phyloP scores from a whole-genome alignment of 495 filamentous ascomycete genomes.

The Penicillium herquei region DNA sequence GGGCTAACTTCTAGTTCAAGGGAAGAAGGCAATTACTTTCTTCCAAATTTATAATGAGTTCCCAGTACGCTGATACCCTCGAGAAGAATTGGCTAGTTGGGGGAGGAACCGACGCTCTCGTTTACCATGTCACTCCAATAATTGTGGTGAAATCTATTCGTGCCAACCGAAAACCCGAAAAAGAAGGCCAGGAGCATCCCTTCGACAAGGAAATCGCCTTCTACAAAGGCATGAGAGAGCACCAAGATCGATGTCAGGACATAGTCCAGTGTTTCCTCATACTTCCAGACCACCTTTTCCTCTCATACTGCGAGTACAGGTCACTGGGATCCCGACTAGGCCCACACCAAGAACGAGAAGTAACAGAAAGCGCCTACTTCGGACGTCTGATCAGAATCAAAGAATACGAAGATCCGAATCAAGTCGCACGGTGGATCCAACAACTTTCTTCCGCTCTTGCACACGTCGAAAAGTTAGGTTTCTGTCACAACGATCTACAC shows the following conservation, averaged over 20 bases:
- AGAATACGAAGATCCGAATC: slow-evolving; percentile 20
- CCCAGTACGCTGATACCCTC: slow-evolving; percentile 8
- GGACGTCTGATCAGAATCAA: too few relatives aligned
- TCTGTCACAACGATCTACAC: slow-evolving; percentile 22
- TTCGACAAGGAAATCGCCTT: slow-evolving; percentile 23
- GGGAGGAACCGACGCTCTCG: slow-evolving; percentile 20
- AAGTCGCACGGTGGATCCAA: slow-evolving; percentile 22
- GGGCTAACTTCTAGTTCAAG: too few relatives aligned
- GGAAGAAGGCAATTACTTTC: too few relatives aligned
- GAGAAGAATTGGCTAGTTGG: slow-evolving; percentile 20
- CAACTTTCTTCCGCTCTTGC: slow-evolving; percentile 22
- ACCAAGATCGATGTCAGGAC: slow-evolving; percentile 15
- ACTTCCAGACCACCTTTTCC: slow-evolving; percentile 20
- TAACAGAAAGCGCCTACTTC: too few relatives aligned
- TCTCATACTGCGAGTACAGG: slow-evolving; percentile 30
- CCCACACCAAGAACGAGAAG: too few relatives aligned
- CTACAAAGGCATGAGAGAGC: slow-evolving; percentile 18
- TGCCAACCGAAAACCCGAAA: slow-evolving; percentile 18
- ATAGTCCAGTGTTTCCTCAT: slow-evolving; percentile 26
- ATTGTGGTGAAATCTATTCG: slow-evolving; percentile 28
- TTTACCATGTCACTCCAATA: slow-evolving; percentile 23
- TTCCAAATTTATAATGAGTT: too few relatives aligned
- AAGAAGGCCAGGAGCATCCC: too few relatives aligned
- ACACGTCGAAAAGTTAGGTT: slow-evolving; percentile 19
- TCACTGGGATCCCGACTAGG: too few relatives aligned